A percentile compares a stretch with the other conserved stretches of the same genome.
Evolutionary conservation across 345 rosid genomes (phyloP).

Genomic region (Acer campestre): DNA sequence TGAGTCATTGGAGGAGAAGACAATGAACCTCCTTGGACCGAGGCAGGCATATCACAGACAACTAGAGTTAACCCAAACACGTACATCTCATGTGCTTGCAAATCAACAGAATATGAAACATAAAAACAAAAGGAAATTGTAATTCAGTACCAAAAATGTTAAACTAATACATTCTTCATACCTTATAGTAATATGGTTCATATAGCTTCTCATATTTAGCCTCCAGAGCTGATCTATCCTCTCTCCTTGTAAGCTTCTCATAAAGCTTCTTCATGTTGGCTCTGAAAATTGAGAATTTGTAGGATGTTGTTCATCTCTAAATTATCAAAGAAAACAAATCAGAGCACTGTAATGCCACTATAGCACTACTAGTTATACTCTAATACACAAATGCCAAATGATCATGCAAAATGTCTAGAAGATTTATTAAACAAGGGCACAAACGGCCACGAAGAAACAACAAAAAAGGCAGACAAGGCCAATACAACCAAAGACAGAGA

Average conservation of each 20-base stretch:
- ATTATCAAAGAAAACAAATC: background rate
- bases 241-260: conserved; percentile 72
- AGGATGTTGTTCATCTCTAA: background rate
- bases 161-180: conserved; percentile 13
- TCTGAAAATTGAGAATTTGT: conserved; percentile 36
- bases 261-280: conserved; percentile 75
- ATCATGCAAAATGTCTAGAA: too few species aligned
- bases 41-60: background rate
- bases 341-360: too few species aligned
- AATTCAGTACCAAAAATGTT: too few species aligned
- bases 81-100: too few species aligned
- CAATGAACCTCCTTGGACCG: background rate
- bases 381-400: too few species aligned
- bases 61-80: background rate
- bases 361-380: too few species aligned
- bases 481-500: too few species aligned
- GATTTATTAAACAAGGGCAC: too few species aligned
- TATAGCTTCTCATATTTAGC: conserved; percentile 82
- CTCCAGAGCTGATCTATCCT: conserved; percentile 58
- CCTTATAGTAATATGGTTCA: conserved; percentile 82
- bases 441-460: too few species aligned
- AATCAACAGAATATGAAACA: too few species aligned
- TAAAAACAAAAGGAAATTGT: too few species aligned
- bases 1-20: background rate
- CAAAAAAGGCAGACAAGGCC: too few species aligned